phyloP scores from a whole-genome alignment of 345 rosid species.

The Balakata baccata region DNA sequence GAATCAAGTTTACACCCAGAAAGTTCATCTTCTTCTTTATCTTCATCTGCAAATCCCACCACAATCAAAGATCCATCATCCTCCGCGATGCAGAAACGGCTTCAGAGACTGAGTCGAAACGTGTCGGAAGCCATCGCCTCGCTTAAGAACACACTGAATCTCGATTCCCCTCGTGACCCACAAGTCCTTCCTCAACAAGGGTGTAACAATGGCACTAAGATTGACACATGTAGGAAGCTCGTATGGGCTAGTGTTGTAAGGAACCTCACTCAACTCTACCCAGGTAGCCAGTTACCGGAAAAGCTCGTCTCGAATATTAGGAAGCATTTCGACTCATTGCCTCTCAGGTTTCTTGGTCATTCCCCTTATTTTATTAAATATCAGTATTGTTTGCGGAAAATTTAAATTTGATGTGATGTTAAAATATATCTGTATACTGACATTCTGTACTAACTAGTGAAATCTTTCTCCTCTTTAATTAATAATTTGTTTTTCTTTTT shows the following conservation, averaged over 20 bases:
- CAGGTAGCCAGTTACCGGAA: constrained; percentile 93
- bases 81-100: constrained; percentile 66
- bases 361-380: constrained; percentile 4
- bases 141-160: constrained; percentile 77
- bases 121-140: constrained; percentile 87
- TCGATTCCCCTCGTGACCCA: constrained; percentile 55
- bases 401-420: no score
- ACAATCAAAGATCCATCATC: constrained; percentile 25
- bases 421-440: no score
- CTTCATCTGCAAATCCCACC: constrained; percentile 1
- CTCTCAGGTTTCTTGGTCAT: constrained; percentile 55
- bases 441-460: no score
- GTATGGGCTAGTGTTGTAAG: constrained; percentile 89
- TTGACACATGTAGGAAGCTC: constrained; percentile 60
- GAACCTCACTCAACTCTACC: constrained; percentile 84
- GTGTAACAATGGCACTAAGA: constrained; percentile 19
- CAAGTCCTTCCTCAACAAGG: neutral
- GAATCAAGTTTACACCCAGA: constrained; percentile 3
- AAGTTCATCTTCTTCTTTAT: neutral
- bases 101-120: constrained; percentile 77
- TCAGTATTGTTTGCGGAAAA: constrained; percentile 10
- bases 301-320: constrained; percentile 84
- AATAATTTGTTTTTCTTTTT: neutral
- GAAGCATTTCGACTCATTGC: constrained; percentile 95
- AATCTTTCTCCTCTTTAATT: no score